Evolutionary conservation across 2,329 filamentous ascomycete species (phyloP), one percentile per base, ranked within the genome.

Genomic region (Calonectria multiphialidica): DNA sequence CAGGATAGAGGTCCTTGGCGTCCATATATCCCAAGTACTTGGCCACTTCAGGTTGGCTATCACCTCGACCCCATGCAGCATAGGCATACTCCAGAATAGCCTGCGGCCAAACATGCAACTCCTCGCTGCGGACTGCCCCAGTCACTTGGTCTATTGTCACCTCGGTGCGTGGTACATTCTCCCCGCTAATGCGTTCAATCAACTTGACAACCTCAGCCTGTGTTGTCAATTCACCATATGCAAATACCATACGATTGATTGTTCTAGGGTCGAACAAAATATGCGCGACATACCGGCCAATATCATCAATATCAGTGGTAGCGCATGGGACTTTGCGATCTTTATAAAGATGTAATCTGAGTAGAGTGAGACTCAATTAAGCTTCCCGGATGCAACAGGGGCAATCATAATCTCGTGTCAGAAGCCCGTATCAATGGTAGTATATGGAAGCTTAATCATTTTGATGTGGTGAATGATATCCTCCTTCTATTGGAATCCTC

Each of bases 401-500:
- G 81, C 80, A 4, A 80, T 18, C 8, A 82, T 81, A 30, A 88
- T 73, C 76, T 90, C 88, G 76, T 89, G 88, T 90, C 90, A 91
- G 82, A 83, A 90, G 23, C 89, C 90, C 10, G 90, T 84, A 75
- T 91, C 89, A 61, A 91, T 86, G 76, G 89, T 82, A 5, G 90
- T 91, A 80, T 88, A 91, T 0, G 88, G 87, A 0, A 91, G 83
- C 45, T 55, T 13, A 18, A 55, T 55, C 12, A n/a, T 55, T 15
- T 55, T 55, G 10, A 55, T 55, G 18, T 55, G 50, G 8, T 35
- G n/a, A 7, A 55, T 55, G 3, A 35, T 18, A 7, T 55, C 50
- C 8, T 55, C 50, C 10, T 55, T 55, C 50, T 55, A 21, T 18
- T 7, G 28, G 33, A 5, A 35, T 35, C 5, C 33, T 35, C 6